Base-by-base conservation (phyloP, 305 asterid species). In the Solanum aculeatissimum region DNA sequence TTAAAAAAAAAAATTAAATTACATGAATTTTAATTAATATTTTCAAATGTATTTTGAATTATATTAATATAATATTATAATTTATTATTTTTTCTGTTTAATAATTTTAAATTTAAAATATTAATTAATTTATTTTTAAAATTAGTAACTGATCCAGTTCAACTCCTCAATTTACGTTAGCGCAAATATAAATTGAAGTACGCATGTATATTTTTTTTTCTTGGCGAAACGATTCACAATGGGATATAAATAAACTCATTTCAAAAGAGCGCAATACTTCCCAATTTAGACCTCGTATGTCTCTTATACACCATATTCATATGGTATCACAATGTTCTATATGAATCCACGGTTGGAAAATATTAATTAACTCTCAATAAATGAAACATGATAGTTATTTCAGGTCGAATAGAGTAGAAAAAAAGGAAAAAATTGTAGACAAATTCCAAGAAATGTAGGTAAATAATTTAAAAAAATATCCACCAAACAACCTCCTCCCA, bases 361-460 rank as follows among this genome's bases (percentile, higher is more conserved):
- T 7, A 54, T 19, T 19, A 54, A 7, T 54, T 18, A 9, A n/a
- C 15, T 58, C 15, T 21, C 2, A 0, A 57, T 0, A 57, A n/a
- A 57, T 4, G 11, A 9, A 57, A 21, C 15, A 58, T 4, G 14
- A 21, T 15, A 21, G 1, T n/a, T 11, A 58, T 58, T 21, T 58
- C 5, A 12, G 2, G 0, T n/a, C 0, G 7, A 0, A 58, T 10
- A 2, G 14, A 1, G 1, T n/a, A 71, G 43, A 23, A 12, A 3
- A 19, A 38, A 7, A 19, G 1, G 19, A 68, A 3, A 18, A 35
- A 35, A 35, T 5, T 35, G 40, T 42, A 60, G 14, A 58, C 45
- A 47, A 25, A 72, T 43, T 58, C 16, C 60, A 75, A 72, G 8
- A 55, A 29, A 7, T 3, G 32, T 45, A 29, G n/a, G 25, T 19